Conservation (phyloP, 169 alveolate species). For the Eimeria brunetti region DNA sequence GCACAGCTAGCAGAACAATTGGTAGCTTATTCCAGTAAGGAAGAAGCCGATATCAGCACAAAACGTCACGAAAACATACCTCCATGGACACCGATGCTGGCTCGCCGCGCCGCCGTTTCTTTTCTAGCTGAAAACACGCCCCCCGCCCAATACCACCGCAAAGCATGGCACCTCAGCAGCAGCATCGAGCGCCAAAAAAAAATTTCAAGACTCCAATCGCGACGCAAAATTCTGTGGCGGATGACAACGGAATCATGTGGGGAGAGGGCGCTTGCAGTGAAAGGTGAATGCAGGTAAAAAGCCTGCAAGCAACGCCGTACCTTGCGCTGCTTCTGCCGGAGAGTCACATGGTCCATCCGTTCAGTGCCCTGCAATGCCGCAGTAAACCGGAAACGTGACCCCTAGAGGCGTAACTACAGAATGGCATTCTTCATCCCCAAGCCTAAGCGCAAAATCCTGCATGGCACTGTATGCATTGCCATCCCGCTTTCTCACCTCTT, state of each 20-base stretch:
- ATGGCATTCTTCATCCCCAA: not conserved
- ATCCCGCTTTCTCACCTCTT: conserved; percentile 17
- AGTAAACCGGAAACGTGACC: not conserved
- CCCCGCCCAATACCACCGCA: not conserved
- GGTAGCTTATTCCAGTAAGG: not conserved
- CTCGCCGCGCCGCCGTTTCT: conserved; percentile 56
- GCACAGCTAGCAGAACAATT: not conserved
- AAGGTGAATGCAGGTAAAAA: not conserved
- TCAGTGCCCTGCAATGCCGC: conserved; percentile 10
- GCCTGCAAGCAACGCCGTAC: not conserved
- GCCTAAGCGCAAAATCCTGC: not conserved
- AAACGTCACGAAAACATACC: conserved; percentile 26
- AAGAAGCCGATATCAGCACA: not conserved
- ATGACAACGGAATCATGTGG: not conserved
- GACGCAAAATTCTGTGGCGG: not conserved
- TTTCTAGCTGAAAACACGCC: conserved; percentile 28
- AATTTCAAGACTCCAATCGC: not conserved
- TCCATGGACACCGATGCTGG: conserved; percentile 13
- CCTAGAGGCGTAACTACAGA: not conserved
- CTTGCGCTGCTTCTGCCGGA: conserved; percentile 62
- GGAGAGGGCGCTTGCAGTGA: not conserved
- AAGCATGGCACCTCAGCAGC: not conserved
- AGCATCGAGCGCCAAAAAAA: not conserved
- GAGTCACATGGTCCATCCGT: conserved; percentile 62
- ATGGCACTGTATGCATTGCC: not conserved